These are phyloP conservation scores for Massarina eburnea DNA, from an alignment of 2,329 filamentous ascomycete species.

Conservation along the genomic window DNA sequence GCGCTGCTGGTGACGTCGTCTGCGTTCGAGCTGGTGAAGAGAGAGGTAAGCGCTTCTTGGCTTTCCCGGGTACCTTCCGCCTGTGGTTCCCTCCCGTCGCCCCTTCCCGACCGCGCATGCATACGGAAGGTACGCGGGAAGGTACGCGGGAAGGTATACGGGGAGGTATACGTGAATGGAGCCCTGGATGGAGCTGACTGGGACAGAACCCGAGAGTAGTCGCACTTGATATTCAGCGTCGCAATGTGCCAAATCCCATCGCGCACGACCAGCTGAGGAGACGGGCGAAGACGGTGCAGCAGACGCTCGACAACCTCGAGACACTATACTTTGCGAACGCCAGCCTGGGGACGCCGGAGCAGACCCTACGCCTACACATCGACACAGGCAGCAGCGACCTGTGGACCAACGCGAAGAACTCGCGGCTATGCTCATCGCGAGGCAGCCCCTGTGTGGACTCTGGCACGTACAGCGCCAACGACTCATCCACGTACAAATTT, in stretches of 20 bases:
- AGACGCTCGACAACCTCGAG: conserved; percentile 59
- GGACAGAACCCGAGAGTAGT: conserved; percentile 50
- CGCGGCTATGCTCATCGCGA: conserved; percentile 57
- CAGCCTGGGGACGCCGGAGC: conserved; percentile 59
- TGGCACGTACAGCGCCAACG: conserved; percentile 69
- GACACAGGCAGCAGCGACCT: conserved; percentile 66
- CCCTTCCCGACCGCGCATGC: not conserved
- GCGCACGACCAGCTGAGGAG: conserved; percentile 50
- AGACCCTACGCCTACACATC: conserved; percentile 58
- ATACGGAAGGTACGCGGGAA: too few species aligned
- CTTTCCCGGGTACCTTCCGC: conserved; percentile 13
- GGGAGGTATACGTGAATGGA: too few species aligned
- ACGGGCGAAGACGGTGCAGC: conserved; percentile 44
- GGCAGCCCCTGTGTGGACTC: conserved; percentile 58
- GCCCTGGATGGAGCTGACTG: conserved; percentile 11
- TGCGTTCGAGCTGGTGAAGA: conserved; percentile 32
- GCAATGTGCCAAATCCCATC: conserved; percentile 49
- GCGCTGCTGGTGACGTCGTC: conserved; percentile 32
- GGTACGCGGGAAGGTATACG: too few species aligned
- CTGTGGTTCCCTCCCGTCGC: conserved; percentile 5
- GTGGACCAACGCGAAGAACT: conserved; percentile 67
- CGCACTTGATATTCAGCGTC: conserved; percentile 54
- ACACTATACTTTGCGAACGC: conserved; percentile 62
- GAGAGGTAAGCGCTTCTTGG: conserved; percentile 39
- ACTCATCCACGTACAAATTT: conserved; percentile 75